A percentile compares a stretch with the other conserved stretches of the same genome.
These are phyloP conservation scores for Brachypodium distachyon DNA, from an alignment of 202 grass and related monocot species.

Conservation along the genomic window DNA sequence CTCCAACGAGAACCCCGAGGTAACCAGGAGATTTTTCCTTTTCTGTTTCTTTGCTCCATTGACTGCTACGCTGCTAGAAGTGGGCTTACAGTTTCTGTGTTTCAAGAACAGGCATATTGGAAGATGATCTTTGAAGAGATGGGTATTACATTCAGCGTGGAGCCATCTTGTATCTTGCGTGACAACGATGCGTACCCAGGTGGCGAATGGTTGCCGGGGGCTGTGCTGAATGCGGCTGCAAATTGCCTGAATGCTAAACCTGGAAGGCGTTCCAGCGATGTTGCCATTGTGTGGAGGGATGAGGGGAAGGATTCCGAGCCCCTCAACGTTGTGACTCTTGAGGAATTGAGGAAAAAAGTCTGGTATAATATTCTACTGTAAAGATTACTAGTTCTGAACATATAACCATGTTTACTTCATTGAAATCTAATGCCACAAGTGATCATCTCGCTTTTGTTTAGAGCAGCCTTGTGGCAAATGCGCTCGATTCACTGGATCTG, in stretches of 20 bases:
- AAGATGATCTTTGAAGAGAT: conserved; percentile 87
- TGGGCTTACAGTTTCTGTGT: neutral
- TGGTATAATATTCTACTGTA: conserved; percentile 42
- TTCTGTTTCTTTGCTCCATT: neutral
- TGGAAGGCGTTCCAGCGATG: conserved; percentile 34
- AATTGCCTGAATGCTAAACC: conserved; percentile 69
- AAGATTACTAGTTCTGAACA: neutral
- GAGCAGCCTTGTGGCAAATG: conserved; percentile 78
- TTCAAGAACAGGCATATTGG: conserved; percentile 60
- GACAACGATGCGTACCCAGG: conserved; percentile 48
- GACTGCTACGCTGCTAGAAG: neutral
- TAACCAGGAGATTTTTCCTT: conserved; percentile 6
- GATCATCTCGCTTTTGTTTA: conserved; percentile 7
- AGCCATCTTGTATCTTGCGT: conserved; percentile 63
- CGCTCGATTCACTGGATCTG: conserved; percentile 62
- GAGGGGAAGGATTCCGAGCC: conserved; percentile 63
- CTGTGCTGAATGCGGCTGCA: conserved; percentile 58
- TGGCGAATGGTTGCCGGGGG: conserved; percentile 68
- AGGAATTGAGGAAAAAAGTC: conserved; percentile 68
- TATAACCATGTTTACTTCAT: neutral
- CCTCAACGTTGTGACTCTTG: conserved; percentile 58
- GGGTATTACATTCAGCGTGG: conserved; percentile 52
- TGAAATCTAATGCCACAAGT: neutral
- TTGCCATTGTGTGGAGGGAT: conserved; percentile 70
- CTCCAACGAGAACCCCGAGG: conserved; percentile 76